These are phyloP conservation scores for Toxicodendron radicans DNA, from an alignment of 345 rosid species.

Conservation along the genomic window DNA sequence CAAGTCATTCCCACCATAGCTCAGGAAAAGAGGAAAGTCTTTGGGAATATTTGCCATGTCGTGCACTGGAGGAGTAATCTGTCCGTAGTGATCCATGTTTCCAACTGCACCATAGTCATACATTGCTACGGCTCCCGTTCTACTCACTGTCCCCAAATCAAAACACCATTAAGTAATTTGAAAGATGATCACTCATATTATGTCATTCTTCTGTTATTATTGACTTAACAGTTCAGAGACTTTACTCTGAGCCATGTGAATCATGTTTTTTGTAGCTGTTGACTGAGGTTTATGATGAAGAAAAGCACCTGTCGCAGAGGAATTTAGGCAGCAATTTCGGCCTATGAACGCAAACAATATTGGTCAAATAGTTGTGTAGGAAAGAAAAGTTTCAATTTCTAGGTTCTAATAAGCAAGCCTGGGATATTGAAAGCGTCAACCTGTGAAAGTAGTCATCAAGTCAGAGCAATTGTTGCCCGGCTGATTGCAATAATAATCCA, in stretches of 20 bases:
- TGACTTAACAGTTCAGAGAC: not conserved
- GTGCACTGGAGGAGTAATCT: slow-evolving; percentile 49
- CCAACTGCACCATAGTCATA: slow-evolving; percentile 42
- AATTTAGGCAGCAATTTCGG: slow-evolving; percentile 55
- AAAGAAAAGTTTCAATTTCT: not conserved
- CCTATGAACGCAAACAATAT: slow-evolving; percentile 24
- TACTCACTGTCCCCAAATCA: slow-evolving; percentile 33
- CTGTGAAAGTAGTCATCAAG: slow-evolving; percentile 46
- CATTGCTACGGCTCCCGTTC: slow-evolving; percentile 43
- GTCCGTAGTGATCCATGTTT: slow-evolving; percentile 47
- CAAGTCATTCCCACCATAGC: slow-evolving; percentile 48
- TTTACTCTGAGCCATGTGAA: slow-evolving; percentile 63
- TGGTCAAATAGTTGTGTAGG: not conserved
- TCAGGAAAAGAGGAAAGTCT: slow-evolving; percentile 44
- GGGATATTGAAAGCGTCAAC: slow-evolving; percentile 15
- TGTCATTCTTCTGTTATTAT: not conserved
- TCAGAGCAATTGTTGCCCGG: slow-evolving; percentile 43
- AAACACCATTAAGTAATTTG: not conserved
- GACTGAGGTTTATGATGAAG: slow-evolving; percentile 55
- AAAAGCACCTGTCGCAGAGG: slow-evolving; percentile 30
- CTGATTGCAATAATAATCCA: slow-evolving; percentile 26
- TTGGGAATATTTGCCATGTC: slow-evolving; percentile 45
- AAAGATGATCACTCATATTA: too few relatives aligned
- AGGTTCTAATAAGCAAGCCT: not conserved
- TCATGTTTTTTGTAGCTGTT: slow-evolving; percentile 52